Conservation (phyloP, 495 filamentous ascomycete genomes). For the Neurospora pannonica region DNA sequence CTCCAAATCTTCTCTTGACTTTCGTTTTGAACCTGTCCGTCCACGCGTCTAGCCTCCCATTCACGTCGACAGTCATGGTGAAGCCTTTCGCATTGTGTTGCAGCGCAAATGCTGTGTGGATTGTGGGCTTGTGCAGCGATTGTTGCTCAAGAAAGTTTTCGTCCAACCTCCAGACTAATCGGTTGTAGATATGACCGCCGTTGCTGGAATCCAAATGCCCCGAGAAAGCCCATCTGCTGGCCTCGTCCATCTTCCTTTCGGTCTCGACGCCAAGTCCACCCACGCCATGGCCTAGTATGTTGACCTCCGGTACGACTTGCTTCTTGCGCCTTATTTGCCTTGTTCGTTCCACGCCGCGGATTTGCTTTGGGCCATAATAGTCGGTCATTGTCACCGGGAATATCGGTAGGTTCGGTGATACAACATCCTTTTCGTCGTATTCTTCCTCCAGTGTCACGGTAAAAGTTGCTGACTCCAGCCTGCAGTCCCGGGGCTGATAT, state of each 20-base stretch:
- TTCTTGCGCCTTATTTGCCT: slow-evolving; percentile 2
- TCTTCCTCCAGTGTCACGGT: slow-evolving; percentile 21
- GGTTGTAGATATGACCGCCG: slow-evolving; percentile 10
- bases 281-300: slow-evolving; percentile 3
- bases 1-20: slow-evolving; percentile 3
- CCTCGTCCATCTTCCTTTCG: slow-evolving; percentile 4
- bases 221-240: slow-evolving; percentile 10
- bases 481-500: slow-evolving; percentile 19
- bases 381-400: slow-evolving; percentile 6
- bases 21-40: slow-evolving; percentile 3
- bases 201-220: neutral
- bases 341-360: slow-evolving; percentile 1
- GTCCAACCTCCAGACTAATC: slow-evolving; percentile 23
- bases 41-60: slow-evolving; percentile 10
- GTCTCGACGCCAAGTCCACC: slow-evolving; percentile 11
- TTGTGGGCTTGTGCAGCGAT: slow-evolving; percentile 17
- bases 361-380: slow-evolving; percentile 12
- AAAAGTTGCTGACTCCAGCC: slow-evolving; percentile 21
- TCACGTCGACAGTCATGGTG: slow-evolving; percentile 24
- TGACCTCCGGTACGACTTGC: slow-evolving; percentile 4
- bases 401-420: neutral
- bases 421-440: neutral
- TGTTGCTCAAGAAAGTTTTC: slow-evolving; percentile 21
- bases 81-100: slow-evolving; percentile 24
- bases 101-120: slow-evolving; percentile 26